Percentiles rank a stretch among this genome's conserved stretches.
Conservation (phyloP, 164 flowering plant genomes). For the Warburgia ugandensis region DNA sequence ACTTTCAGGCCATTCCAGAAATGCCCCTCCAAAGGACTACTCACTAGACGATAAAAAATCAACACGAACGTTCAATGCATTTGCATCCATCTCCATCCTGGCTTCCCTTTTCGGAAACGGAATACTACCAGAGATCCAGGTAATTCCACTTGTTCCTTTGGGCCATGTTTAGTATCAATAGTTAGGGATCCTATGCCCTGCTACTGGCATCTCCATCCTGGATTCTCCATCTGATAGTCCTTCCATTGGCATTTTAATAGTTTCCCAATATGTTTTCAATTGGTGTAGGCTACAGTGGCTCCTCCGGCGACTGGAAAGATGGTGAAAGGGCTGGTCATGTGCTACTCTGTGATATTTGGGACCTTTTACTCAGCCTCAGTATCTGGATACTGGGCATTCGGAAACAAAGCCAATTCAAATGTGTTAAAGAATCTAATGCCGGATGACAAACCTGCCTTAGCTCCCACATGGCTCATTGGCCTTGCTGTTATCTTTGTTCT, state of each 20-base stretch:
- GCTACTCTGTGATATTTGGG: constrained; percentile 66
- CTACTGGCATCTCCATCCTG: neutral
- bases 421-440: constrained; percentile 75
- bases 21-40: constrained; percentile 68
- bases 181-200: no score
- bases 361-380: constrained; percentile 81
- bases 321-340: constrained; percentile 82
- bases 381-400: constrained; percentile 88
- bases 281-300: constrained; percentile 90
- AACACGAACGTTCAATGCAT: constrained; percentile 57
- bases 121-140: constrained; percentile 95
- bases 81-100: constrained; percentile 81
- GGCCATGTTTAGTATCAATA: no score
- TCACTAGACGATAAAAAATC: constrained; percentile 48
- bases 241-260: neutral
- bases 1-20: constrained; percentile 46
- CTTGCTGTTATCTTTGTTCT: constrained; percentile 72
- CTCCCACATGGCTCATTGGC: constrained; percentile 75
- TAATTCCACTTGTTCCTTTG: constrained; percentile 20
- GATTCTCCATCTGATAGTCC: neutral
- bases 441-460: constrained; percentile 77
- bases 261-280: no score
- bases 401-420: constrained; percentile 64
- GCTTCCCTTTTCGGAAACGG: constrained; percentile 94
- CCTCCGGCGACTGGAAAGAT: constrained; percentile 96